Evolutionary conservation across 495 filamentous ascomycete genomes (phyloP).

Genomic region (Lentithecium fluviatile): DNA sequence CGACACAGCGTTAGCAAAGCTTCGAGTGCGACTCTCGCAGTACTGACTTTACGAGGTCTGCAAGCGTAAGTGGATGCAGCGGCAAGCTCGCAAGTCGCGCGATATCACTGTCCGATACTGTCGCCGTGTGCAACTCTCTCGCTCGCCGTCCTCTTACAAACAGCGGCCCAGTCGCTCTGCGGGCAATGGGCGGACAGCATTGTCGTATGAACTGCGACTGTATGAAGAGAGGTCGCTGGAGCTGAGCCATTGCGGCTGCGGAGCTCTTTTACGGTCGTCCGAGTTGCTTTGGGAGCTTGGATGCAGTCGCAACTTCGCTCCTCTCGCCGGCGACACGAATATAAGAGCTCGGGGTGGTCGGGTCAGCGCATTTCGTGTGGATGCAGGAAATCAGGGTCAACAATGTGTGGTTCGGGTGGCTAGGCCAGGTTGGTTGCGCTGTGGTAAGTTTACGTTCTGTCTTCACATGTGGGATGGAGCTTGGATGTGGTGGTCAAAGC

Average conservation of each 20-base stretch:
- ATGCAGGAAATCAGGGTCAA: no score
- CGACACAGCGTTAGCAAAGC: no score
- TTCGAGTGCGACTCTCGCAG: no score
- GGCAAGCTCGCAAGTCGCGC: conserved; percentile 72
- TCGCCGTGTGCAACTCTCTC: conserved; percentile 24
- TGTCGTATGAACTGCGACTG: conserved; percentile 29
- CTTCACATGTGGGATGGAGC: neutral
- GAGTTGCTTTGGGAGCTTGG: neutral
- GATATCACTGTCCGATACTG: conserved; percentile 68
- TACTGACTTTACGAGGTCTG: conserved; percentile 79
- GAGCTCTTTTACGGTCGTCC: no score
- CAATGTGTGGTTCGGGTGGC: no score
- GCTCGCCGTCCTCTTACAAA: neutral
- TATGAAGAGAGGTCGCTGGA: conserved; percentile 21
- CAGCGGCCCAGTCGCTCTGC: neutral
- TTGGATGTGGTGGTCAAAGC: neutral
- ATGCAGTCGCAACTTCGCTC: neutral
- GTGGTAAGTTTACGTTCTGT: neutral
- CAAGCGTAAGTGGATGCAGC: conserved; percentile 76
- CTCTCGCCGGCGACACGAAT: no score
- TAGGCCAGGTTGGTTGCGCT: neutral
- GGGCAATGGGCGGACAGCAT: conserved; percentile 14
- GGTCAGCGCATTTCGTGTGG: no score
- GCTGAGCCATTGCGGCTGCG: conserved; percentile 15
- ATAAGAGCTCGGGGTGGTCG: no score